Percentiles rank a stretch among this genome's conserved stretches.
phyloP scores from a whole-genome alignment of 371 early-diverging fungal species.

The Mucor plumbeus region DNA sequence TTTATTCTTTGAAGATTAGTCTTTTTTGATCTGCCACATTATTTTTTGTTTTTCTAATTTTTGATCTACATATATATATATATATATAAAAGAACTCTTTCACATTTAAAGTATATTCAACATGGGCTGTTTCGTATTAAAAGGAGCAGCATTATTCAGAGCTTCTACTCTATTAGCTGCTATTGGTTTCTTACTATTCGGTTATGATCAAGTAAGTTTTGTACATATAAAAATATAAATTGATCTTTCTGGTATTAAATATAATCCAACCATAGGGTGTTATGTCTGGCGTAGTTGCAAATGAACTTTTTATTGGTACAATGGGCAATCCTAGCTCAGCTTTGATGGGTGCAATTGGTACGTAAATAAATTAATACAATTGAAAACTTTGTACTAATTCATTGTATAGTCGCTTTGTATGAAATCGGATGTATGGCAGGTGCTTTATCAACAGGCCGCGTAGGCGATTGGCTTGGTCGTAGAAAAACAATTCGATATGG shows the following conservation, averaged over 20 bases:
- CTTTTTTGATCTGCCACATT: not conserved
- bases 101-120: constrained; percentile 8
- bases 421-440: constrained; percentile 43
- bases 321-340: constrained; percentile 38
- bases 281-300: constrained; percentile 43
- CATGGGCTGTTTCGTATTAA: constrained; percentile 32
- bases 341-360: constrained; percentile 30
- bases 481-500: constrained; percentile 40
- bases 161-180: constrained; percentile 53
- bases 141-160: constrained; percentile 46
- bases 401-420: constrained; percentile 22
- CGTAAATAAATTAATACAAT: not conserved
- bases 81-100: too few relatives aligned
- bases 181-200: constrained; percentile 55
- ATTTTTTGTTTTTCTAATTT: constrained; percentile 4
- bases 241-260: not conserved
- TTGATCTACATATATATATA: not conserved
- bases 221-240: not conserved
- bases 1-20: not conserved
- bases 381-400: too few relatives aligned
- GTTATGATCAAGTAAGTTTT: constrained; percentile 52
- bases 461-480: constrained; percentile 40
- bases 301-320: constrained; percentile 26
- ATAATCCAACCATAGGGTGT: constrained; percentile 30
- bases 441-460: constrained; percentile 30